These are phyloP conservation scores for Tuber melanosporum DNA, from an alignment of 495 filamentous ascomycete species.

Conservation along the genomic window DNA sequence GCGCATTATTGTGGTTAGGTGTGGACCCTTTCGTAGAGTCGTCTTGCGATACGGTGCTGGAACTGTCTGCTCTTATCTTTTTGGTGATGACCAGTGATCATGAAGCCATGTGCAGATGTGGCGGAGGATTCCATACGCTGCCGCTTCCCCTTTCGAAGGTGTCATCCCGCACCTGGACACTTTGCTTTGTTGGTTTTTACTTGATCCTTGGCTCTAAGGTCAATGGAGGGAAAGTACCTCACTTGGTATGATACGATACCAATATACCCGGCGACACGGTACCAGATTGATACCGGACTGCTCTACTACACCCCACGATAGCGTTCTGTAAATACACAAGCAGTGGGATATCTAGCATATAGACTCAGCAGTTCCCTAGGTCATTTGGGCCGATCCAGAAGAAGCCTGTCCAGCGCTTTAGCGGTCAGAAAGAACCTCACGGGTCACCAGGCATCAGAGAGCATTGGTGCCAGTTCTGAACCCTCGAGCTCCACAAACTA, in stretches of 20 bases:
- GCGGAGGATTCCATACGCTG: neutral
- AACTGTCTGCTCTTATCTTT: neutral
- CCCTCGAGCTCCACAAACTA: neutral
- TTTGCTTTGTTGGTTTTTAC: neutral
- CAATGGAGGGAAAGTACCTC: neutral
- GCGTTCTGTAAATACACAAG: neutral
- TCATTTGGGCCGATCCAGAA: neutral
- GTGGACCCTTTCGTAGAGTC: neutral
- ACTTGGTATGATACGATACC: neutral
- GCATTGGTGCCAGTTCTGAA: neutral
- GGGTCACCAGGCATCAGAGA: neutral
- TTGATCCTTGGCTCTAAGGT: neutral
- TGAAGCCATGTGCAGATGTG: neutral
- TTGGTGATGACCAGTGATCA: neutral
- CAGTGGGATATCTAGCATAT: neutral
- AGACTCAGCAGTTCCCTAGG: neutral
- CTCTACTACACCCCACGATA: neutral
- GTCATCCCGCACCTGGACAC: neutral
- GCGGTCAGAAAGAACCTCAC: neutral
- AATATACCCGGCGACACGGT: neutral
- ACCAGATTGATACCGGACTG: neutral
- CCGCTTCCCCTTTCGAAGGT: neutral
- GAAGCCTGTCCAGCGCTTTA: neutral
- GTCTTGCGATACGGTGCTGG: constrained; percentile 1
- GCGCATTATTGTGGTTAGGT: neutral